Base-by-base conservation (phyloP, 345 rosid genomes). In the Linum trigynum region DNA sequence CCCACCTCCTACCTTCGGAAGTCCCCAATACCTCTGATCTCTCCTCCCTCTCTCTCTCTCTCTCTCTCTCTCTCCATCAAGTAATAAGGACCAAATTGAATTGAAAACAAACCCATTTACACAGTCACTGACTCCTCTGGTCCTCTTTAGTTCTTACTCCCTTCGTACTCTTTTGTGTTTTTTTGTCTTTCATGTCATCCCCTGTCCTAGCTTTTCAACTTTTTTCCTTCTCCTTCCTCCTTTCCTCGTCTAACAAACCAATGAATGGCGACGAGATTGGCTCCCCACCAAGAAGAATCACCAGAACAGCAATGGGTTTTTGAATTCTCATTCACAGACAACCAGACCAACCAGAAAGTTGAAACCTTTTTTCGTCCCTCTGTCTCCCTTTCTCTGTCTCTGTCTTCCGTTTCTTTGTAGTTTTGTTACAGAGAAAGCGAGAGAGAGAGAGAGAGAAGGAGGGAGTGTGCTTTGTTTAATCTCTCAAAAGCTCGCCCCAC, bases 171-270 rank as follows among this genome's bases (percentile, higher is more conserved):
- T 66, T 42, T 7, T 50, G 37, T 40, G 65, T 55, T 61, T 66
- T 66, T 65, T 70, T 48, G 69, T 75, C 59, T 64, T 73, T 80
- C 67, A 74, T 56, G 65, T 66, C 48, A 38, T 59, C 16, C 5
- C 39, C 56, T 45, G 38, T 40, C 56, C 69, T 69, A 55, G 70
- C 76, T 59, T 63, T 72, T 80, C 66, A 74, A 58, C 65, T 66
- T 78, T 41, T 68, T 62, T 69, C 32, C 32, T 23, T 23, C 32
- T 23, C 32, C 32, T 78, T 45, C 65, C 60, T 71, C 2, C 14
- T 9, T 48, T 48, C 53, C 53, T 14, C 2, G 10, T 5, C 32
- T 23, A 23, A 23, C 32, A 23, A 23, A 23, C 32, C 32, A 23
- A 23, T 23, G 32, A 23, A 48, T 48, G 10, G 10, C 10, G 32